Conservation (phyloP, 805 yeast genomes). For the Yarrowia keelungensis region DNA sequence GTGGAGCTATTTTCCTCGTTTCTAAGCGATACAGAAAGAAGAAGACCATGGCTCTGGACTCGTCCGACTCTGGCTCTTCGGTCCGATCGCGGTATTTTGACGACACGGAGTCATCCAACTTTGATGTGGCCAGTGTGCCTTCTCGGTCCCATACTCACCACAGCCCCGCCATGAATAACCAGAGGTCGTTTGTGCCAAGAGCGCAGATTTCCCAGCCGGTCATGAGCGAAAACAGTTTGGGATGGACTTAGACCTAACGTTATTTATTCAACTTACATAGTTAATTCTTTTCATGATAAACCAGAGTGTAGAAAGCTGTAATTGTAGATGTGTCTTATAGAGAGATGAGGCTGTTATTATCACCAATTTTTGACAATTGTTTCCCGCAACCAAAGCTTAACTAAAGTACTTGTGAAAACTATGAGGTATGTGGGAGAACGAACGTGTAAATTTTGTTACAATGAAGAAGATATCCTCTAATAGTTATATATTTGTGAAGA, state of each 20-base stretch:
- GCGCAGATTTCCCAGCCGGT: conserved; percentile 51
- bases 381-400: too few relatives aligned
- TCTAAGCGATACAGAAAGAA: conserved; percentile 56
- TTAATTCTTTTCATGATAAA: conserved; percentile 29
- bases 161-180: conserved; percentile 31
- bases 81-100: conserved; percentile 37
- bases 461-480: too few relatives aligned
- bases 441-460: too few relatives aligned
- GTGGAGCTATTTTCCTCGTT: conserved; percentile 63
- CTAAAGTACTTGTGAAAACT: too few relatives aligned
- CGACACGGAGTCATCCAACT: conserved; percentile 41
- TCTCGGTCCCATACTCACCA: conserved; percentile 40
- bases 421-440: too few relatives aligned
- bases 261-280: conserved; percentile 36
- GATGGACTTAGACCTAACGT: conserved; percentile 49
- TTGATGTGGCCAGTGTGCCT: conserved; percentile 44
- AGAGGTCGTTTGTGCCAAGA: conserved; percentile 38
- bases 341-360: too few relatives aligned
- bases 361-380: too few relatives aligned
- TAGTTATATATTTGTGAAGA: too few relatives aligned
- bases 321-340: too few relatives aligned
- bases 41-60: conserved; percentile 42
- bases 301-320: neutral
- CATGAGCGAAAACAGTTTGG: conserved; percentile 53
- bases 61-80: conserved; percentile 39